Conservation (phyloP, 345 rosid genomes). For the Syzygium aromaticum region DNA sequence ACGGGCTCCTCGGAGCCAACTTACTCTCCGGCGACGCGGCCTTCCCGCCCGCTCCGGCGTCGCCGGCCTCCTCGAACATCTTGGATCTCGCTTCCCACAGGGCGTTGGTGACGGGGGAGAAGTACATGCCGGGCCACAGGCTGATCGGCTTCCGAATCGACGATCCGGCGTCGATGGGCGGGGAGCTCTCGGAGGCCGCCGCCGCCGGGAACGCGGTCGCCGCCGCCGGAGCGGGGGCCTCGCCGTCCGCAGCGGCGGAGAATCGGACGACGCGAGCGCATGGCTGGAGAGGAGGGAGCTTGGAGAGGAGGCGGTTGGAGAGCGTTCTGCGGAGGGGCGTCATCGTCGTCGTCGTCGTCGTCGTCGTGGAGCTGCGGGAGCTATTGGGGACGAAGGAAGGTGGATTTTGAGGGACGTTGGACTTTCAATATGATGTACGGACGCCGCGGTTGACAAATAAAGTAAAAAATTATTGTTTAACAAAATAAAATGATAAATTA, state of each 20-base stretch:
- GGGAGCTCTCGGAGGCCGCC: conserved; percentile 6
- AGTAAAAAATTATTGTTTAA: neutral
- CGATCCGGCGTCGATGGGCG: conserved; percentile 73
- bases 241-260: neutral
- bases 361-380: neutral
- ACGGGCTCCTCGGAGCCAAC: conserved; percentile 40
- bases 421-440: neutral
- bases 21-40: conserved; percentile 15
- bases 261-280: neutral
- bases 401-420: neutral
- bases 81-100: conserved; percentile 83
- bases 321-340: neutral
- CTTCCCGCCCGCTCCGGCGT: neutral
- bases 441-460: too few species aligned
- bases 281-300: neutral
- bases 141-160: conserved; percentile 73
- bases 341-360: neutral
- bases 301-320: neutral
- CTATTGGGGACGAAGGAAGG: accelerated
- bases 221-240: neutral
- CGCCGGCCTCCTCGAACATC: conserved; percentile 38
- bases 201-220: conserved; percentile 1
- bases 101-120: conserved; percentile 87
- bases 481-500: too few species aligned
- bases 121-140: conserved; percentile 97